Base-by-base conservation (phyloP, 768 basidiomycete species). In the Cystobasidium onofrii region DNA sequence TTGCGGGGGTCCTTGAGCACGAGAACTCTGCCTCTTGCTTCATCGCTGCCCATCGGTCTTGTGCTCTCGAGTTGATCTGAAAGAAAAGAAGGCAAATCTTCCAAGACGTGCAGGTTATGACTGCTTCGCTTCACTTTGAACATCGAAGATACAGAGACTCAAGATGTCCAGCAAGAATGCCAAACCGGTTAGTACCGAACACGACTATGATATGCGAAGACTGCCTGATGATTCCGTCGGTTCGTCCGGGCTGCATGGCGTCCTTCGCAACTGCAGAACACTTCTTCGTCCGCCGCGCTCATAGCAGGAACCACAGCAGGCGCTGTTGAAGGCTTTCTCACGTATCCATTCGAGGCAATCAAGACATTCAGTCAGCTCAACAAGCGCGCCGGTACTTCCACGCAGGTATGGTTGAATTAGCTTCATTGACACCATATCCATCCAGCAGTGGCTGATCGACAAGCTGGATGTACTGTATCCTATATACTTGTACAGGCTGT, bases 341-440 rank as follows among this genome's bases (percentile, higher is more conserved):
- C 78, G 18, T 95, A 92, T 77, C 91, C 92, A 0, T 88, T 90
- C 0, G 92, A 98, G 80, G 94, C 87, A 78, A 88, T 95, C 64
- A 97, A 98, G 83, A 97, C 95, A 18, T 87, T 92, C 43, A 88
- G 91, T 1, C 95, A 98, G 82, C 96, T 97, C 76, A 86, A 89
- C 52, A 89, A 85, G 89, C 87, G 44, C 36, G 82, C 79, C 33
- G 6, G 31, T 27, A 1, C 31, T 17, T 29, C 36, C 17, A 39
- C 33, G 50, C 63, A 76, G 62, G 69, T 69, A 55, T n/a, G 41
- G 41, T 34, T 20, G 0, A n/a, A n/a, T n/a, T n/a, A n/a, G n/a
- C n/a, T n/a, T n/a, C n/a, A n/a, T 67, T 12, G 46, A 1, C 63
- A 25, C 20, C 50, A 41, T 44, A 33, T 25, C 4, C 57, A 39